phyloP scores from a whole-genome alignment of 768 basidiomycete genomes.

The Kwoniella sp. region DNA sequence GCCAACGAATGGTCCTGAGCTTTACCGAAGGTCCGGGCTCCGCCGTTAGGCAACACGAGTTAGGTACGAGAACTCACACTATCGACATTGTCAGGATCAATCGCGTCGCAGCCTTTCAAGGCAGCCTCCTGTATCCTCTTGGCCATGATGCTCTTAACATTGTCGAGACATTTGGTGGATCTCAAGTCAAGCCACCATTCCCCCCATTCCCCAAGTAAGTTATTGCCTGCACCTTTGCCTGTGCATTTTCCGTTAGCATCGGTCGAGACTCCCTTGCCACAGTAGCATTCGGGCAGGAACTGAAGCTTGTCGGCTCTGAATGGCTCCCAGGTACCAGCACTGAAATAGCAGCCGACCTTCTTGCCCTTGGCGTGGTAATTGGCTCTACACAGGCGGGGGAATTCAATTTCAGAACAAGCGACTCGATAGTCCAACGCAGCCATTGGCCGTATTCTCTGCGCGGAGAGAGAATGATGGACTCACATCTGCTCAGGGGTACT shows the following conservation, averaged over 20 bases:
- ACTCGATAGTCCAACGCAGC: background rate
- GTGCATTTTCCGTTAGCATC: conserved; percentile 22
- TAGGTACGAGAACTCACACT: conserved; percentile 24
- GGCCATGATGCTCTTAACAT: conserved; percentile 21
- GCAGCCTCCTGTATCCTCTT: conserved; percentile 26
- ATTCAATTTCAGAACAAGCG: background rate
- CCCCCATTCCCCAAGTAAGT: conserved; percentile 37
- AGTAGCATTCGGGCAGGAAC: conserved; percentile 34
- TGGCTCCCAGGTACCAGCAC: conserved; percentile 40
- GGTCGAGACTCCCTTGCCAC: conserved; percentile 21
- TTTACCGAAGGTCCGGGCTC: no score
- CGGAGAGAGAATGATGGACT: conserved; percentile 1
- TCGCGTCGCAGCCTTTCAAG: conserved; percentile 39
- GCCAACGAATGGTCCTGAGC: no score
- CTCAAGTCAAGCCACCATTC: conserved; percentile 44
- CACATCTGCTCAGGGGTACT: conserved; percentile 23
- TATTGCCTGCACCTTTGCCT: conserved; percentile 15
- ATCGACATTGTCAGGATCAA: conserved; percentile 48
- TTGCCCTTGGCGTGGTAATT: conserved; percentile 37
- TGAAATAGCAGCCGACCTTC: conserved; percentile 41
- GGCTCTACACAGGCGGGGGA: conserved; percentile 10
- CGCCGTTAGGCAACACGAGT: no score
- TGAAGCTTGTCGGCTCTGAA: conserved; percentile 18
- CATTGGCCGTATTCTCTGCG: no score
- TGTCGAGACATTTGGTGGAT: conserved; percentile 25